Conservation (phyloP, 116 monocot species). For the Papilionanthe hybrid region DNA sequence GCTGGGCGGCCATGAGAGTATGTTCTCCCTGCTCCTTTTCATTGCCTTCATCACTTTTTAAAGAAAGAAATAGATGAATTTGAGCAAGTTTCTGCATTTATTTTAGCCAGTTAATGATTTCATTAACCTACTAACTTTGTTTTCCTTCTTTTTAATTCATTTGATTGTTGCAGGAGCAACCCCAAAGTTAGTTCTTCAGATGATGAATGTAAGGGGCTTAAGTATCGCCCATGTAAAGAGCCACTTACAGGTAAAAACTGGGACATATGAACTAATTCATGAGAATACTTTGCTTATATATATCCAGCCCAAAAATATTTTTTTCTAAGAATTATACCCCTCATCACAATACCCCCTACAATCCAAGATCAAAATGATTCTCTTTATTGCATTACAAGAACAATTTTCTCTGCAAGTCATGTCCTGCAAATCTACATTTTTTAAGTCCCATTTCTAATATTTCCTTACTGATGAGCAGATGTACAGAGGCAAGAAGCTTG, state of each 20-base stretch:
- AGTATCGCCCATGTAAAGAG: slow-evolving; percentile 80
- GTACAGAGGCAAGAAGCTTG: slow-evolving; percentile 75
- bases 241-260: slow-evolving; percentile 53
- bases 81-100: background rate
- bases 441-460: background rate
- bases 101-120: background rate
- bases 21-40: background rate
- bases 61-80: background rate
- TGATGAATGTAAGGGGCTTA: slow-evolving; percentile 81
- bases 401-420: too few relatives aligned
- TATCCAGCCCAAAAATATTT: too few relatives aligned
- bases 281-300: too few relatives aligned
- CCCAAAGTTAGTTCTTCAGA: slow-evolving; percentile 75
- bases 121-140: background rate
- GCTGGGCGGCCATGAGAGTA: slow-evolving; percentile 95
- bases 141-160: slow-evolving; percentile 9
- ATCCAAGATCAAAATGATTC: too few relatives aligned
- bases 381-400: too few relatives aligned
- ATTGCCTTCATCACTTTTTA: background rate
- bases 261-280: background rate
- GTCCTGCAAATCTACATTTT: background rate
- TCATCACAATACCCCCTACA: too few relatives aligned
- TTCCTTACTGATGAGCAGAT: slow-evolving; percentile 37
- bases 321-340: too few relatives aligned
- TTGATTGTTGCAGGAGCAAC: slow-evolving; percentile 62